Percentiles rank a stretch among this genome's conserved stretches.
Conservation (phyloP, 352 stramenopile species). For the Globisporangium rhizosaccharum region DNA sequence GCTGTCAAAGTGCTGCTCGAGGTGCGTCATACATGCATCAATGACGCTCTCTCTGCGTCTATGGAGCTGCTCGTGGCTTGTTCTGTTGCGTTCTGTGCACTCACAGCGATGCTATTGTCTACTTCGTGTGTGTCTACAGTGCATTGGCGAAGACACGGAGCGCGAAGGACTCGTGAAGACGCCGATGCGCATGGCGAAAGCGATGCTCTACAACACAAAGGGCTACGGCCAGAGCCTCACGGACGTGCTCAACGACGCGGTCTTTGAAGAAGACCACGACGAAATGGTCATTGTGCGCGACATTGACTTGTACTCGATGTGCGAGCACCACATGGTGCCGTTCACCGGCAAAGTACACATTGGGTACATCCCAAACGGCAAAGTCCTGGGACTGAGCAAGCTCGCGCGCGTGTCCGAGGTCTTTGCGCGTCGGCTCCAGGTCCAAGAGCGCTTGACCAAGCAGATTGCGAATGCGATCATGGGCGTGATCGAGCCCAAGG, state of each 20-base stretch:
- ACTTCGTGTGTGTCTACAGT: constrained; percentile 23
- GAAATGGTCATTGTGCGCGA: constrained; percentile 99
- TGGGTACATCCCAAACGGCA: constrained; percentile 92
- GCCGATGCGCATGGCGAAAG: constrained; percentile 96
- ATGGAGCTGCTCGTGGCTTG: not conserved
- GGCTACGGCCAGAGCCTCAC: constrained; percentile 90
- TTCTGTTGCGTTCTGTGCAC: not conserved
- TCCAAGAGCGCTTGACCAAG: constrained; percentile 98
- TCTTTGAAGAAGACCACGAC: constrained; percentile 98
- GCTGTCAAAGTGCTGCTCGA: constrained; percentile 91
- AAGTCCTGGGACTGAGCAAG: constrained; percentile 98
- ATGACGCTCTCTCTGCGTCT: not conserved
- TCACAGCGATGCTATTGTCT: not conserved
- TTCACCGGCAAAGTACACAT: constrained; percentile 97
- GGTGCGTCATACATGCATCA: constrained; percentile 27
- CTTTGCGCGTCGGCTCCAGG: constrained; percentile 95
- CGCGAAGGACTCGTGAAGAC: constrained; percentile 96
- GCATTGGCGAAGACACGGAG: constrained; percentile 92
- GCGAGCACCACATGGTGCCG: constrained; percentile 99
- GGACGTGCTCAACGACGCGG: constrained; percentile 93
- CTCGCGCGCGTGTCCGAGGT: constrained; percentile 97
- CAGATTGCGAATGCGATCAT: constrained; percentile 99
- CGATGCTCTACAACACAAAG: constrained; percentile 95
- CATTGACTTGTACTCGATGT: constrained; percentile 99
- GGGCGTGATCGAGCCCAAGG: constrained; percentile 94